phyloP scores from a whole-genome alignment of 257 asterid species.

The Hygrophila difformis region DNA sequence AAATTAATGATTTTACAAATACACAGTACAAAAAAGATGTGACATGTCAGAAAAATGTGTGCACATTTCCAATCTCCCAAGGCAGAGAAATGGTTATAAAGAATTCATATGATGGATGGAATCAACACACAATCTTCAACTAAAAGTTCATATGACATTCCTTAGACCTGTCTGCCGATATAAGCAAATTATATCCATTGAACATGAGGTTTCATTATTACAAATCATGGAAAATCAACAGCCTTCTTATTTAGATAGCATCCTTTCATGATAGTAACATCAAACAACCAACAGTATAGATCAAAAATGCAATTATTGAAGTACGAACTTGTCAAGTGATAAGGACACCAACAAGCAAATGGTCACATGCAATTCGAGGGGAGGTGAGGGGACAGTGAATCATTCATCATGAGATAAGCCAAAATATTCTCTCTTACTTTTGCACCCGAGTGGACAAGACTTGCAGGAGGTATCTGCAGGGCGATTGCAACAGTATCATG shows the following conservation, averaged over 20 bases:
- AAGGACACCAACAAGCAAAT: not conserved
- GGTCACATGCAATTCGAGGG: not conserved
- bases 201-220: too few relatives aligned
- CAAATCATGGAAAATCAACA: too few relatives aligned
- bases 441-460: constrained; percentile 73
- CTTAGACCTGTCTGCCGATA: too few relatives aligned
- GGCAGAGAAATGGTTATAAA: too few relatives aligned
- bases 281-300: not conserved
- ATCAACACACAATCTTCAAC: constrained; percentile 1
- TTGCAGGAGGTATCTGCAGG: constrained; percentile 83
- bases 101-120: not conserved
- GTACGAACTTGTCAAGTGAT: not conserved
- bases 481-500: constrained; percentile 85
- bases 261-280: not conserved
- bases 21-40: not conserved
- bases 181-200: too few relatives aligned
- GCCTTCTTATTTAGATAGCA: constrained; percentile 1
- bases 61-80: too few relatives aligned
- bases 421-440: constrained; percentile 35
- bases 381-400: not conserved
- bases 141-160: not conserved
- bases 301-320: not conserved
- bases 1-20: not conserved
- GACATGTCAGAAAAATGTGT: constrained; percentile 1
- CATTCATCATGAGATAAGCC: not conserved